Evolutionary conservation across 2,329 filamentous ascomycete genomes (phyloP).

Genomic region (Ascochyta clinopodiicola): DNA sequence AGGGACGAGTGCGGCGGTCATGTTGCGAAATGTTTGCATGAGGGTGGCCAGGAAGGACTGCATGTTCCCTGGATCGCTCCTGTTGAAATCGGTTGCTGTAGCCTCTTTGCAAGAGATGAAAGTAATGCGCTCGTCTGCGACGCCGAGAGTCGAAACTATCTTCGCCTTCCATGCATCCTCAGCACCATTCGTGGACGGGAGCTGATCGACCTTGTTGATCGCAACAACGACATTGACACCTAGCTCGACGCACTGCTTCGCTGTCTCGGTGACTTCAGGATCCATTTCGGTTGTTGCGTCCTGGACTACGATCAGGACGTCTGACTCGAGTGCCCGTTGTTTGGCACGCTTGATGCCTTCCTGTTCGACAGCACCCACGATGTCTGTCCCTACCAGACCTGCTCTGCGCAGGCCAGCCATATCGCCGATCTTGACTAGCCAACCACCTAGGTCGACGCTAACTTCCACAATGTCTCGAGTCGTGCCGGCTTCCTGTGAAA

Average conservation of each 20-base stretch:
- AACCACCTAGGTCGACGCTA: slow-evolving; percentile 85
- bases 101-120: slow-evolving; percentile 76
- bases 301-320: slow-evolving; percentile 78
- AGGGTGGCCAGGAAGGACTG: slow-evolving; percentile 72
- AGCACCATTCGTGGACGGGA: slow-evolving; percentile 43
- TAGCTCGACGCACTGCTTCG: slow-evolving; percentile 56
- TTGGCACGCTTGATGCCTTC: slow-evolving; percentile 91
- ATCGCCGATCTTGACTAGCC: slow-evolving; percentile 91
- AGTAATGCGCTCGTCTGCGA: slow-evolving; percentile 56
- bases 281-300: slow-evolving; percentile 73
- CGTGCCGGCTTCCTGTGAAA: slow-evolving; percentile 90
- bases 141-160: slow-evolving; percentile 29
- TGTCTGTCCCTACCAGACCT: slow-evolving; percentile 33
- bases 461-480: slow-evolving; percentile 95
- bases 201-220: slow-evolving; percentile 67
- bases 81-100: background rate
- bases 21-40: slow-evolving; percentile 68
- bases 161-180: slow-evolving; percentile 28
- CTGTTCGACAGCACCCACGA: slow-evolving; percentile 77
- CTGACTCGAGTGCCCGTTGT: slow-evolving; percentile 79
- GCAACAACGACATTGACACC: slow-evolving; percentile 64
- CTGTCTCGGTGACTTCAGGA: slow-evolving; percentile 63
- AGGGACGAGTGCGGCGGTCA: slow-evolving; percentile 65
- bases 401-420: slow-evolving; percentile 82
- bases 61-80: slow-evolving; percentile 67